Evolutionary conservation across 1,284 basidiomycete genomes (phyloP).

Genomic region (Tilletia indica): DNA sequence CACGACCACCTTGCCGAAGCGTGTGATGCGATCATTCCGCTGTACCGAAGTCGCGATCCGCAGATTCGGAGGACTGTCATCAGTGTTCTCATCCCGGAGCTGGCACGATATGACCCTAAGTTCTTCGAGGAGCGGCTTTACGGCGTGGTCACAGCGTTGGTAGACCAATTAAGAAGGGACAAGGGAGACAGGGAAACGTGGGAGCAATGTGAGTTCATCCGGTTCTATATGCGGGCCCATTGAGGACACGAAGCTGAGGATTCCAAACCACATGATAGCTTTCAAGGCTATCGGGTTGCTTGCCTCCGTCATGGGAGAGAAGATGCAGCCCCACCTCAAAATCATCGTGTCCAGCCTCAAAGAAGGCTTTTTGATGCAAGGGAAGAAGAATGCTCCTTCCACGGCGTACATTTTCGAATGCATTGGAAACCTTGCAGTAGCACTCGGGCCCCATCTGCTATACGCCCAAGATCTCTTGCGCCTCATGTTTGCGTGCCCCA

Average conservation of each 20-base stretch:
- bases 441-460: conserved; percentile 92
- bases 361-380: conserved; percentile 76
- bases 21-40: conserved; percentile 86
- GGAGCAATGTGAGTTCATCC: conserved; percentile 3
- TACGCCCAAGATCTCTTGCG: conserved; percentile 94
- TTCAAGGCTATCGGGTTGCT: conserved; percentile 97
- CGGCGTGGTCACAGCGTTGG: conserved; percentile 46
- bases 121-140: conserved; percentile 53
- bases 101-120: conserved; percentile 52
- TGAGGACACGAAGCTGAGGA: too few species aligned
- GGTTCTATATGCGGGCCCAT: too few species aligned
- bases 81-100: conserved; percentile 47
- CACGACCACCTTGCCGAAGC: conserved; percentile 82
- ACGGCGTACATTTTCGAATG: conserved; percentile 98
- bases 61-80: conserved; percentile 68
- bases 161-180: conserved; percentile 44
- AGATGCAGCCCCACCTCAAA: conserved; percentile 94
- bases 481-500: conserved; percentile 90
- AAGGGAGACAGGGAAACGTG: conserved; percentile 29
- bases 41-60: conserved; percentile 84
- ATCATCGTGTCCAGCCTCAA: conserved; percentile 88
- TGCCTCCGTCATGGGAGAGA: conserved; percentile 82
- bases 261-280: conserved; percentile 48
- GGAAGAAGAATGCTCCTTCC: conserved; percentile 86
- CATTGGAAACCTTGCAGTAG: conserved; percentile 89